These are phyloP conservation scores for Stagonosporopsis cucurbitacearum DNA, from an alignment of 2,329 filamentous ascomycete genomes.

Conservation along the genomic window DNA sequence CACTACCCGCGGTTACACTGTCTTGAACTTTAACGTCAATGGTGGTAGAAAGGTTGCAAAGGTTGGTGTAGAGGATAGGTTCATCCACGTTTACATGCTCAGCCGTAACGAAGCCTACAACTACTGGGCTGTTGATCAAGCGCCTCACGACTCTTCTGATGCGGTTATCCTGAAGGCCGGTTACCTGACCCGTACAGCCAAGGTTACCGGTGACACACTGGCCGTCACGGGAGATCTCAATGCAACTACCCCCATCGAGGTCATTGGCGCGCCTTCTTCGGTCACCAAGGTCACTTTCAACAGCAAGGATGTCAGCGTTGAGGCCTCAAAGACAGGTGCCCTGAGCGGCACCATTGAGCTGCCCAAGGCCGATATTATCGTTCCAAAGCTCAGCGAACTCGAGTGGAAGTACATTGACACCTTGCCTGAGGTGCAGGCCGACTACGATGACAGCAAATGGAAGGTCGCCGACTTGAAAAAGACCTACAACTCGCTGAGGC, in stretches of 20 bases:
- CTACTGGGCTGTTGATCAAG: constrained; percentile 68
- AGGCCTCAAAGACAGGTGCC: constrained; percentile 52
- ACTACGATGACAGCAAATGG: constrained; percentile 76
- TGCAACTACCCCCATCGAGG: constrained; percentile 68
- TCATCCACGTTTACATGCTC: constrained; percentile 63
- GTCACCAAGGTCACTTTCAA: constrained; percentile 69
- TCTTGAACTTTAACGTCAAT: constrained; percentile 64
- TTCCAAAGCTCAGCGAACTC: constrained; percentile 66
- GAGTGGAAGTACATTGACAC: constrained; percentile 74
- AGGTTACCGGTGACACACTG: constrained; percentile 62
- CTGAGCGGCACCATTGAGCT: constrained; percentile 62
- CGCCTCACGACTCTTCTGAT: constrained; percentile 36
- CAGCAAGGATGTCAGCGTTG: constrained; percentile 52
- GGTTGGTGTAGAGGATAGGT: constrained; percentile 49
- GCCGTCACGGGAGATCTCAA: constrained; percentile 76
- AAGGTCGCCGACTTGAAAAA: constrained; percentile 62
- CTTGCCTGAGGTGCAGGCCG: constrained; percentile 69
- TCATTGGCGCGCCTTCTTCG: constrained; percentile 65
- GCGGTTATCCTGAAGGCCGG: constrained; percentile 67
- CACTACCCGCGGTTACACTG: constrained; percentile 53
- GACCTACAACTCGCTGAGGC: constrained; percentile 65
- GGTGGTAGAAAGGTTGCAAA: constrained; percentile 60
- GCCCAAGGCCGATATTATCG: constrained; percentile 55
- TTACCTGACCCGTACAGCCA: constrained; percentile 69
- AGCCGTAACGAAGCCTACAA: constrained; percentile 72